Evolutionary conservation across 371 early-diverging fungal species (phyloP), one percentile per base, ranked within the genome.

Genomic region (Rhizopus sp.): DNA sequence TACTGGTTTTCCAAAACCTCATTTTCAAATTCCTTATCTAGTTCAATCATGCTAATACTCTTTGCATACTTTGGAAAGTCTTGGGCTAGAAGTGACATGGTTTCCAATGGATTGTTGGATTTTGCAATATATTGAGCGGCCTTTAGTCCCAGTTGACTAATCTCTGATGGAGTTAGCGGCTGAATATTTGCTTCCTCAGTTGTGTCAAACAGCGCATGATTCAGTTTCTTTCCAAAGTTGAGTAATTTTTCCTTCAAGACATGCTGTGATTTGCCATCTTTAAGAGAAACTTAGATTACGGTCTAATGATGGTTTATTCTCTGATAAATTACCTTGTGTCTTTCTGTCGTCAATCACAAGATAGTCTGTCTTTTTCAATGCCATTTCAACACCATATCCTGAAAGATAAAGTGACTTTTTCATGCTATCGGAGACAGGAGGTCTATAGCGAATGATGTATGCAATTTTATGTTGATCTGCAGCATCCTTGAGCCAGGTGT

Each of bases 311-410:
- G 5, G 3, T 12, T 16, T 31, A 10, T 6, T 45, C 23, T 23
- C 23, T 23, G 23, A 23, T 23, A 23, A 23, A 7, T 62, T 62
- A 62, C 62, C 57, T 54, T 61, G 73, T 5, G 82, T 60, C 45
- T 82, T 79, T 30, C 94, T 86, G 68, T 98, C 98, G 59, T 98
- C 98, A 30, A 88, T 87, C 7, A 93, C 95, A 58, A 89, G 87
- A 75, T 98, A 98, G 64, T 98, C 98, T 6, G 94, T 93, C 53
- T 85, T 94, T 72, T 98, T 98, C 33, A 98, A 63, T 4, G 88
- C 91, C 55, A 98, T 73, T 66, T 94, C 94, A 3, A 93, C 94
- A 9, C 96, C 95, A 65, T 94, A 98, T 37, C 98, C 98, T 4
- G 90, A 68, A 23, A 97, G 70, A 6, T 77, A 68, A 17, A 91